phyloP scores from a whole-genome alignment of 305 asterid species.

The Solanum hybrid region DNA sequence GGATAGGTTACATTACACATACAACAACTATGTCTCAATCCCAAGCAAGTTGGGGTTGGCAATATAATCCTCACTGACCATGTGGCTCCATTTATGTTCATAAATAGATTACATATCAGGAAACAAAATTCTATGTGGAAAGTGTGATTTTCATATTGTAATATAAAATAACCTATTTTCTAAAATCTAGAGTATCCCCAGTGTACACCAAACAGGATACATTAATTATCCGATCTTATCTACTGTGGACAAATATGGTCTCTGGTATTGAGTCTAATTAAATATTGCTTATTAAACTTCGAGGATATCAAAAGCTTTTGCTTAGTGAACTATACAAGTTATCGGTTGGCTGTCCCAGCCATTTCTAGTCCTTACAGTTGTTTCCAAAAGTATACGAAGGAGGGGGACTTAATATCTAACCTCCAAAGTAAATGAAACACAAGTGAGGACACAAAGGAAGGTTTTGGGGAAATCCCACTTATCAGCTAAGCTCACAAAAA shows the following conservation, averaged over 20 bases:
- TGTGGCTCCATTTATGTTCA: background rate
- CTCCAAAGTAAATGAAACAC: background rate
- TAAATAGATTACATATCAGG: background rate
- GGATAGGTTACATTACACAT: background rate
- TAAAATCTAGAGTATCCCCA: background rate
- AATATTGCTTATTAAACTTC: background rate
- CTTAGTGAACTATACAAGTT: background rate
- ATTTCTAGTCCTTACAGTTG: background rate
- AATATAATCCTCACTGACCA: background rate
- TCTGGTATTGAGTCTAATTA: background rate
- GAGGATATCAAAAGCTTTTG: background rate
- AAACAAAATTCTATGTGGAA: background rate
- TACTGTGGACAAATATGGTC: background rate
- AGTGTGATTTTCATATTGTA: background rate
- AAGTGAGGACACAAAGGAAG: background rate
- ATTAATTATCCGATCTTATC: background rate
- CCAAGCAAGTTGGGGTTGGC: background rate
- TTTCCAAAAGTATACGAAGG: background rate
- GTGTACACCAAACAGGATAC: background rate
- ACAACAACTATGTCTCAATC: background rate
- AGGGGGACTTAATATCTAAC: background rate
- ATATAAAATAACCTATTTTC: background rate
- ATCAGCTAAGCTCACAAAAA: background rate
- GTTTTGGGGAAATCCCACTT: background rate
- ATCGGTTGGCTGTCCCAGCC: background rate